Base-by-base conservation (phyloP, 257 asterid species). In the Fraxinus pennsylvanica region DNA sequence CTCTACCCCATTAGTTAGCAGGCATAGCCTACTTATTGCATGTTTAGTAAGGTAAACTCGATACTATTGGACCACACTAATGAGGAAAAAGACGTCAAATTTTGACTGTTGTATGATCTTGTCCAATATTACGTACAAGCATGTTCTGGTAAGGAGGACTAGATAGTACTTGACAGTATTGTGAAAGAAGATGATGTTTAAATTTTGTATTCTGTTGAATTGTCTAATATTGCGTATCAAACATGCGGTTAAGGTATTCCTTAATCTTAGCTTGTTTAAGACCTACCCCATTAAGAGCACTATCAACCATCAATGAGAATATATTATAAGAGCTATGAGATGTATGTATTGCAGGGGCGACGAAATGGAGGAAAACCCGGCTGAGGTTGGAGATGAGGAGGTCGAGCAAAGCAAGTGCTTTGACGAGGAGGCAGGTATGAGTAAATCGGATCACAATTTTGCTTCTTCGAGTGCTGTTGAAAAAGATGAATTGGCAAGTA, bases 321-420 rank as follows among this genome's bases (percentile, higher is more conserved):
- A 27, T 38, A 0, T 75, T 19, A 1, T 57, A 14, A 9, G 59
- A 17, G 19, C 41, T 21, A 43, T 71, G 50, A 70, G 52, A 70
- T 19, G 27, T 45, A 17, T 2, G 32, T 9, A 65, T 78, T 77
- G 79, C 82, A 90, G 96, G 90, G 87, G 87, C 22, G 92, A 89
- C 69, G 88, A 87, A 74, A 83, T 10, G 45, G 84, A 82, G 19
- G 75, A 84, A 68, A 77, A 76, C 65, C 70, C 63, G 3, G 81
- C 79, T 22, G 92, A 88, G 84, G 90, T 83, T 78, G 92, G 80
- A 15, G 91, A 84, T 13, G 93, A 86, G 83, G 91, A 76, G 81
- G 76, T 29, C 2, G 86, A 72, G 77, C 88, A 78, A 73, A 88
- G 85, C 84, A 91, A 84, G 84, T 90, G 33, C 15, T 67, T 76